Conservation (phyloP, 2,329 filamentous ascomycete genomes). For the Coniosporium tulheliwenetii region DNA sequence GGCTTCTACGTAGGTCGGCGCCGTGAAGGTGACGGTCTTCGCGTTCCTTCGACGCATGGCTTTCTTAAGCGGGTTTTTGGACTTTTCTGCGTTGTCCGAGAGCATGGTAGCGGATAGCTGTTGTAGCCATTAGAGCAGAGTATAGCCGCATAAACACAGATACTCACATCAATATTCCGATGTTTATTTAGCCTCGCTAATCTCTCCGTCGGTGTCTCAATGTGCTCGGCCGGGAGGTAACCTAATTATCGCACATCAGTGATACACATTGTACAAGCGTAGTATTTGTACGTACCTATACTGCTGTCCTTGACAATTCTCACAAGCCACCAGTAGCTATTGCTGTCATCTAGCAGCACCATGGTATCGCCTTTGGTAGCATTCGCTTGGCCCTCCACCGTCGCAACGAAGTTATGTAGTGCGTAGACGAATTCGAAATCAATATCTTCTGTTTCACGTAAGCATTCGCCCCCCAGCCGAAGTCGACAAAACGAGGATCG, state of each 20-base stretch:
- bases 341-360: constrained; percentile 95
- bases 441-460: constrained; percentile 92
- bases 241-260: constrained; percentile 34
- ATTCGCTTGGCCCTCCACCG: constrained; percentile 95
- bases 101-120: constrained; percentile 57
- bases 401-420: constrained; percentile 91
- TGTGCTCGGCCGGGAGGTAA: constrained; percentile 93
- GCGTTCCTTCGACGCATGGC: constrained; percentile 67
- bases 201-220: constrained; percentile 92
- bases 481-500: constrained; percentile 51
- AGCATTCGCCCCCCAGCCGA: constrained; percentile 68
- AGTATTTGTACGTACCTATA: constrained; percentile 46
- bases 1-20: constrained; percentile 77
- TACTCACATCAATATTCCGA: constrained; percentile 82
- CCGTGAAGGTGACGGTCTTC: constrained; percentile 75
- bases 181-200: constrained; percentile 92
- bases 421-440: constrained; percentile 99
- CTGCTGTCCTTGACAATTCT: constrained; percentile 94
- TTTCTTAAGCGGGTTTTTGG: constrained; percentile 68
- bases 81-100: constrained; percentile 59
- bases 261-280: neutral
- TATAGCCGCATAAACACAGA: neutral
- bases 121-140: constrained; percentile 8
- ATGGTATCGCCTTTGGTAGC: constrained; percentile 97
- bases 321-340: constrained; percentile 99